Percentiles rank a stretch among this genome's conserved stretches.
phyloP scores from a whole-genome alignment of 768 basidiomycete genomes.

The Termitomyces sp. region DNA sequence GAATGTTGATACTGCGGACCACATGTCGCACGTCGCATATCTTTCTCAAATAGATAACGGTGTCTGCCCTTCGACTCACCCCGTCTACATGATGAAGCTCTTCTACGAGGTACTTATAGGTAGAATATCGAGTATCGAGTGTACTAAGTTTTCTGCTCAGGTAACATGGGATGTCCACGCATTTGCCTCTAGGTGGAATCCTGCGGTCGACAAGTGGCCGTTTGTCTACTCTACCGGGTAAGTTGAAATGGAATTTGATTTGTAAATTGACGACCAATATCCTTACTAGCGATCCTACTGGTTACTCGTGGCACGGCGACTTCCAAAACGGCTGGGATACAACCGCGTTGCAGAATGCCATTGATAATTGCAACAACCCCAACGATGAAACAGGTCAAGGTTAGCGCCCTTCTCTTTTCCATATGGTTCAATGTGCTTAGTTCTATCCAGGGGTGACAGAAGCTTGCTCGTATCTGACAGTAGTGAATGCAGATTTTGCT shows the following conservation, averaged over 20 bases:
- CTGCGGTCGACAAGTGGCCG: constrained; percentile 29
- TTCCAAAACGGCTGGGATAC: constrained; percentile 50
- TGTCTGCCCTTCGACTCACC: constrained; percentile 30
- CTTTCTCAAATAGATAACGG: constrained; percentile 33
- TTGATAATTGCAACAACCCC: constrained; percentile 39
- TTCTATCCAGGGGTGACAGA: constrained; percentile 24
- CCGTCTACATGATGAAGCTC: constrained; percentile 33
- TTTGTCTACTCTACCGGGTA: constrained; percentile 43
- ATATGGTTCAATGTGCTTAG: background rate
- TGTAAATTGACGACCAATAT: background rate
- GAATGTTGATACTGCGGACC: constrained; percentile 37
- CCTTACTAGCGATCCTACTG: constrained; percentile 41
- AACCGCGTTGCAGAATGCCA: constrained; percentile 38
- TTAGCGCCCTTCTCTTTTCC: background rate
- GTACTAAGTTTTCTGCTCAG: constrained; percentile 7
- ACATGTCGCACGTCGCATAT: constrained; percentile 29
- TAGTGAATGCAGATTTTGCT: constrained; percentile 20
- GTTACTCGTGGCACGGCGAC: constrained; percentile 43
- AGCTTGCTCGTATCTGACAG: constrained; percentile 35
- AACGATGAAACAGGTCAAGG: constrained; percentile 29
- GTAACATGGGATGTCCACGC: constrained; percentile 35
- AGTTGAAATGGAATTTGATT: background rate
- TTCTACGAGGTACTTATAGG: constrained; percentile 27
- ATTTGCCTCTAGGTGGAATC: constrained; percentile 31
- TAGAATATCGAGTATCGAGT: too few relatives aligned